Evolutionary conservation across 1,284 basidiomycete species (phyloP).

Genomic region (Cutaneotrichosporon cavernicola): DNA sequence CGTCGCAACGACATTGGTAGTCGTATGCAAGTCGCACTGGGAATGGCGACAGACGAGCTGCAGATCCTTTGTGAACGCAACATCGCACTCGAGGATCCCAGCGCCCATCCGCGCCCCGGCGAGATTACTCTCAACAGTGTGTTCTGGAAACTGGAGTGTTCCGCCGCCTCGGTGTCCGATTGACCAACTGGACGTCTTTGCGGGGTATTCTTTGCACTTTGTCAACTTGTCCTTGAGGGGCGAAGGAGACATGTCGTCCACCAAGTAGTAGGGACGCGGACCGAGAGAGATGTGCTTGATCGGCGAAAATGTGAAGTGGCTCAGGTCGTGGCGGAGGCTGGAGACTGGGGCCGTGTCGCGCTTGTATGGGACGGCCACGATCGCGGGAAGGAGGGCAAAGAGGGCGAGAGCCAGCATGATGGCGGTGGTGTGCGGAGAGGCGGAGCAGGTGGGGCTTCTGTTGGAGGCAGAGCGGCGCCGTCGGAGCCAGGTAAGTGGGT

Average conservation of each 20-base stretch:
- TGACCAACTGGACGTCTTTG: conserved; percentile 10
- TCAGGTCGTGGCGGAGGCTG: conserved; percentile 4
- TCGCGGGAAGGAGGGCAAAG: no score
- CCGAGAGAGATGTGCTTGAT: conserved; percentile 26
- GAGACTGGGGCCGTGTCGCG: no score
- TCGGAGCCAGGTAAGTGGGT: no score
- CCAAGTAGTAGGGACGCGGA: conserved; percentile 29
- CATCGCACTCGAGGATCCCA: conserved; percentile 31
- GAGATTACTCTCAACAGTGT: conserved; percentile 24
- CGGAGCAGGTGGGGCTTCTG: no score
- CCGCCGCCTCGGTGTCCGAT: conserved; percentile 29
- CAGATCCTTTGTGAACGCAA: conserved; percentile 27
- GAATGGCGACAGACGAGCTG: conserved; percentile 30
- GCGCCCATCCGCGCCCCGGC: conserved; percentile 30
- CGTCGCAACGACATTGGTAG: conserved; percentile 27
- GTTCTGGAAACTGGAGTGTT: conserved; percentile 30
- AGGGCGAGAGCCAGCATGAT: no score
- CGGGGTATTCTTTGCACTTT: conserved; percentile 14
- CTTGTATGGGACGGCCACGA: no score
- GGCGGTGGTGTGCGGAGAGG: no score
- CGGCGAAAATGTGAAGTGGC: conserved; percentile 2
- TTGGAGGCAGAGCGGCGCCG: no score
- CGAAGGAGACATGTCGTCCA: conserved; percentile 24
- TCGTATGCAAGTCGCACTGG: conserved; percentile 30
- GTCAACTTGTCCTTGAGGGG: conserved; percentile 27